Evolutionary conservation across 2,329 filamentous ascomycete species (phyloP).

Genomic region (Teratosphaeria gauchensis): DNA sequence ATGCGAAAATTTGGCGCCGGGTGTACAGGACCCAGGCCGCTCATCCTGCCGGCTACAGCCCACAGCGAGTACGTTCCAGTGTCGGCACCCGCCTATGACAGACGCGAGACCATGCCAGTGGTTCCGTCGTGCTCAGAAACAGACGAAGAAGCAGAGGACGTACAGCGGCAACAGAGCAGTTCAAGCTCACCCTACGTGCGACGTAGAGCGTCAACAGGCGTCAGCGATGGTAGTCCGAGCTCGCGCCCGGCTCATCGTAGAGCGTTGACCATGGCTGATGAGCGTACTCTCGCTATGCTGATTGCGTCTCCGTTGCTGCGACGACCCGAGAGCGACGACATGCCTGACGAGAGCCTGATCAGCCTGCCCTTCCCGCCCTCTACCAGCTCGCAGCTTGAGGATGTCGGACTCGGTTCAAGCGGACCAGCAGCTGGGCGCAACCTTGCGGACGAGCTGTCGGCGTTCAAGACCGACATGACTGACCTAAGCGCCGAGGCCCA

Average conservation of each 20-base stretch:
- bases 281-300: slow-evolving; percentile 4
- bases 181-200: neutral
- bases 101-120: slow-evolving; percentile 5
- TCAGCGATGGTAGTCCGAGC: slow-evolving; percentile 4
- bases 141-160: slow-evolving; percentile 1
- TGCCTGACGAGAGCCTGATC: slow-evolving; percentile 4
- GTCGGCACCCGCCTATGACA: slow-evolving; percentile 20
- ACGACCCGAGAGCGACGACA: neutral
- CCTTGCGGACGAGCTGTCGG: slow-evolving; percentile 25
- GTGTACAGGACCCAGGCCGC: slow-evolving; percentile 23
- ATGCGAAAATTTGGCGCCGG: slow-evolving; percentile 29
- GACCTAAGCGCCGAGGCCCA: neutral
- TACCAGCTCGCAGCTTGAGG: slow-evolving; percentile 6
- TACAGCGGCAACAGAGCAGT: neutral
- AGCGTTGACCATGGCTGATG: slow-evolving; percentile 12
- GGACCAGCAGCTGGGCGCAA: slow-evolving; percentile 21
- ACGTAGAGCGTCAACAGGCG: neutral
- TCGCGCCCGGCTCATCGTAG: slow-evolving; percentile 7
- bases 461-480: slow-evolving; percentile 8
- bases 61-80: slow-evolving; percentile 15
- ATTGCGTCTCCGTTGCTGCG: slow-evolving; percentile 3
- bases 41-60: slow-evolving; percentile 25
- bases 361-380: slow-evolving; percentile 2
- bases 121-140: neutral
- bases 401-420: slow-evolving; percentile 15